Percentiles rank a stretch among this genome's conserved stretches.
Evolutionary conservation across 805 yeast species (phyloP).

Genomic region (Zygosaccharomyces bailii): DNA sequence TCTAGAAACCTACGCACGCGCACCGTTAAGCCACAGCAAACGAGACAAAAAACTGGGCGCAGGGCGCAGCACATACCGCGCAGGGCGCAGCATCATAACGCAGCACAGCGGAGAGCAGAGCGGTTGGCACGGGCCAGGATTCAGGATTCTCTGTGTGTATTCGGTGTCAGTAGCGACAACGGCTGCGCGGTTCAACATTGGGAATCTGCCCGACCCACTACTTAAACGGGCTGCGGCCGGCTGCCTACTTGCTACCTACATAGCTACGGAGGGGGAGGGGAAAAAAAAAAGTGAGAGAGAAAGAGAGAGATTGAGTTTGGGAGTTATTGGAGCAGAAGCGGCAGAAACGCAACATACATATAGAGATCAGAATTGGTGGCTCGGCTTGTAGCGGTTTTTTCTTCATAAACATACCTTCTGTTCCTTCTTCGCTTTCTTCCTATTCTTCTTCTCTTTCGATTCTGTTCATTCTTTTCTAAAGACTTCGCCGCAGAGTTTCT

Average conservation of each 20-base stretch:
- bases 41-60: background rate
- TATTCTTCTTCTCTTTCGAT: too few relatives aligned
- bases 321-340: background rate
- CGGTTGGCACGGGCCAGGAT: background rate
- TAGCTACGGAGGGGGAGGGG: background rate
- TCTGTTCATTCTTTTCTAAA: too few relatives aligned
- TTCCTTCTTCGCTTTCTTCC: too few relatives aligned
- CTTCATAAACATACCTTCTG: too few relatives aligned
- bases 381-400: background rate
- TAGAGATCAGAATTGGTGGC: background rate
- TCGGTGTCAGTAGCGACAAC: background rate
- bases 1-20: background rate
- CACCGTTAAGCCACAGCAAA: background rate
- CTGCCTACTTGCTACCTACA: background rate
- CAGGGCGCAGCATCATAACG: too few relatives aligned
- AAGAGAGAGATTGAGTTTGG: background rate
- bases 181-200: background rate
- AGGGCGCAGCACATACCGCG: background rate
- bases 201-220: background rate
- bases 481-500: background rate
- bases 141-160: too few relatives aligned
- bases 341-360: background rate
- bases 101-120: background rate
- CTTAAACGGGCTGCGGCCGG: slow-evolving; percentile 1
- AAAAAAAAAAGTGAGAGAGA: background rate